Percentiles rank a stretch among this genome's conserved stretches.
Conservation (phyloP, 2,329 filamentous ascomycete genomes). For the Diaporthe sp. region DNA sequence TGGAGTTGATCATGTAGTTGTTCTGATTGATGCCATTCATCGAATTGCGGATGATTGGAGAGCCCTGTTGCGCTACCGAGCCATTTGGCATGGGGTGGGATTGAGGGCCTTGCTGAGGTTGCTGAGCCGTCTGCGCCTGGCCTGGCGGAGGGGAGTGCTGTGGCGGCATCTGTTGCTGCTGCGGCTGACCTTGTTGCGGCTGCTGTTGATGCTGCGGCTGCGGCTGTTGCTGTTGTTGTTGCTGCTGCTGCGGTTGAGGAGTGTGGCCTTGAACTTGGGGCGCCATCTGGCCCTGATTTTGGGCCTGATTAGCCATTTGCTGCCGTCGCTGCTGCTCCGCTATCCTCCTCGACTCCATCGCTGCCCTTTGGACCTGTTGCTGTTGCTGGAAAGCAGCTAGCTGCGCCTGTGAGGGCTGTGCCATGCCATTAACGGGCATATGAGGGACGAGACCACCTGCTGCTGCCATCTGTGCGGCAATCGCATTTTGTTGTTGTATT, state of each 20-base stretch:
- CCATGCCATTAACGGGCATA: slow-evolving; percentile 69
- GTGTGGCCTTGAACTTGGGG: slow-evolving; percentile 53
- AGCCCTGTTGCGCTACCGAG: slow-evolving; percentile 34
- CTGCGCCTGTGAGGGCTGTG: slow-evolving; percentile 70
- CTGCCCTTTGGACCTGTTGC: slow-evolving; percentile 69
- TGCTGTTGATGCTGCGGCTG: slow-evolving; percentile 51
- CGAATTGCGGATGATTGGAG: slow-evolving; percentile 49
- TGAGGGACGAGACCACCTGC: slow-evolving; percentile 63
- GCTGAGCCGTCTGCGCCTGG: slow-evolving; percentile 47
- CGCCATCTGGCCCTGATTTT: slow-evolving; percentile 49
- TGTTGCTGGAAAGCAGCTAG: slow-evolving; percentile 72
- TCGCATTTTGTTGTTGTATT: slow-evolving; percentile 61
- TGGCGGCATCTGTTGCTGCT: slow-evolving; percentile 46
- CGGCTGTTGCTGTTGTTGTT: slow-evolving; percentile 44
- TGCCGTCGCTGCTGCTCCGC: slow-evolving; percentile 70
- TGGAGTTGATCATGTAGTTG: slow-evolving; percentile 64
- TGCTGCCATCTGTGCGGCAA: slow-evolving; percentile 61
- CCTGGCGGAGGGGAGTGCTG: slow-evolving; percentile 46
- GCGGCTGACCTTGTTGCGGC: slow-evolving; percentile 53
- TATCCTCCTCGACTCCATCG: slow-evolving; percentile 75
- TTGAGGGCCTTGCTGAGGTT: slow-evolving; percentile 54
- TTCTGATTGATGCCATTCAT: slow-evolving; percentile 63
- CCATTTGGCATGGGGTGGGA: slow-evolving; percentile 47
- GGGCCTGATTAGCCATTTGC: slow-evolving; percentile 39
- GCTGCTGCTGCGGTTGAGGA: slow-evolving; percentile 51